Conservation (phyloP, 1,139 yeast species). For the Kurtzmaniella quercitrusa region DNA sequence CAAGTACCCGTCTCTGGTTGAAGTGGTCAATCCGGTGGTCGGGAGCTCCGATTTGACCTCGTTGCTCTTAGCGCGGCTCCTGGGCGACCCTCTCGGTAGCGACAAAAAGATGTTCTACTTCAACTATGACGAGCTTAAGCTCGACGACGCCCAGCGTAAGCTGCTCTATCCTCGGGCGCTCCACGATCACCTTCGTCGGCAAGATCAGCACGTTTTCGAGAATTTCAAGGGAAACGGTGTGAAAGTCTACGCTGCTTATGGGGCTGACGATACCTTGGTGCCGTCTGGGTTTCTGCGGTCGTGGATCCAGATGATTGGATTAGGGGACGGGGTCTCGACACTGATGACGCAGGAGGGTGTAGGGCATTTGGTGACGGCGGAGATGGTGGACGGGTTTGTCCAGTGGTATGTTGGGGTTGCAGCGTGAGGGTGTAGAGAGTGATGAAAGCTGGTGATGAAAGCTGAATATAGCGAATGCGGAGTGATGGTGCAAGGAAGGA, state of each 20-base stretch:
- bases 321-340: constrained; percentile 22
- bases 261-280: constrained; percentile 33
- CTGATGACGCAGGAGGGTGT: constrained; percentile 26
- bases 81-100: constrained; percentile 7
- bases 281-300: constrained; percentile 30
- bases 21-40: constrained; percentile 42
- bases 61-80: constrained; percentile 35
- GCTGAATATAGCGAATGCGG: no score
- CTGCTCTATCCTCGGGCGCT: constrained; percentile 31
- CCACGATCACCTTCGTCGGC: constrained; percentile 26
- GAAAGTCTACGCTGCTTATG: constrained; percentile 36
- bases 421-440: no score
- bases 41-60: constrained; percentile 45
- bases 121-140: constrained; percentile 32
- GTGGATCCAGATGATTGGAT: constrained; percentile 31
- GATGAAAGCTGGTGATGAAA: no score
- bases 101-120: constrained; percentile 29
- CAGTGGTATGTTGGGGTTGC: constrained; percentile 25
- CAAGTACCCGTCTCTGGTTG: constrained; percentile 33
- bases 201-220: constrained; percentile 32
- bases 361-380: constrained; percentile 33
- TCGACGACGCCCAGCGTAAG: constrained; percentile 22
- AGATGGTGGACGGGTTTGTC: constrained; percentile 32
- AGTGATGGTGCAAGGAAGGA: no score
- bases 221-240: constrained; percentile 29